Evolutionary conservation across 768 basidiomycete genomes (phyloP), one percentile per base, ranked within the genome.

Genomic region (Pleurotus djamor): DNA sequence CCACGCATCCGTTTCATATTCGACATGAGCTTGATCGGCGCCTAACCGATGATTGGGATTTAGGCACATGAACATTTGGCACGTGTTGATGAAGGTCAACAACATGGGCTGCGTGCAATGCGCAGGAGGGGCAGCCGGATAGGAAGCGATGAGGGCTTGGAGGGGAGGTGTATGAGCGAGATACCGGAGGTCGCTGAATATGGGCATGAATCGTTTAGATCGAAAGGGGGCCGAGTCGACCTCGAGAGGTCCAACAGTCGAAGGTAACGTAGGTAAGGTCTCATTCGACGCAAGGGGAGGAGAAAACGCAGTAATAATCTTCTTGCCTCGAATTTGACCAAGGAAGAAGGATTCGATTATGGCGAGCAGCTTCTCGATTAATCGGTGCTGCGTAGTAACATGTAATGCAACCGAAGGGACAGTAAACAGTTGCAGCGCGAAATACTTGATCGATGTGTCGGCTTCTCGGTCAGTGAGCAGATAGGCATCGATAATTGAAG

Each of bases 1-100:
- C 96, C 96, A 97, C 16, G 90, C 89, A 64, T 99, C 97, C 34
- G 91, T 90, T 75, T 99, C 97, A 74, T 92, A 99, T 71, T 98
- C 96, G 65, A 99, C 86, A 65, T 98, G 97, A 54, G 78, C 88
- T 33, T 83, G 81, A 4, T 80, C 85, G 16, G 90, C 93, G 21
- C 41, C 54, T 9, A 56, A 17, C 14, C 96, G 85, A 65, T 88
- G 87, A 72, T 95, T 94, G 2, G 95, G 89, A 68, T 96, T 95
- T 67, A 98, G 82, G 63, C 92, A 93, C 85, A 93, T 91, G 79
- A 98, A 99, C 47, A 98, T 76, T 63, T 89, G 85, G 71, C 95
- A 90, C 5, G 93, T 89, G 57, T 83, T 78, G 67, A 96, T 86
- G 68, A 86, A 87, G 38, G 54, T 43, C 28, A 38, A 21, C 9